Base-by-base conservation (phyloP, 257 asterid species). In the Fraxinus anomala region DNA sequence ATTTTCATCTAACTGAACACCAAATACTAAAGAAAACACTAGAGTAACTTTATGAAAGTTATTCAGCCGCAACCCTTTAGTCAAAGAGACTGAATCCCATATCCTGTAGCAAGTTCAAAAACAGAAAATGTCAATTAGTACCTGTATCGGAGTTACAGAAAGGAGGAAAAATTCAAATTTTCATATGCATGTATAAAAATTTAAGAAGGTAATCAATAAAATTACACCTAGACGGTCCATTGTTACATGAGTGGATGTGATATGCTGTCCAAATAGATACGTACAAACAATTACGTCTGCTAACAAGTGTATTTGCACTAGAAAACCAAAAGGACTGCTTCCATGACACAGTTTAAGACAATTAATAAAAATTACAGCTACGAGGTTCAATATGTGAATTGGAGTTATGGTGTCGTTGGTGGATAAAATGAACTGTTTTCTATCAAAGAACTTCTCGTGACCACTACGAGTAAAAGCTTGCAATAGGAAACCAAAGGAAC, bases 71-170 rank as follows among this genome's bases (percentile, higher is more conserved):
- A 59, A 28, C 26, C 19, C 14, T 61, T 70, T 76, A 82, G 49
- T 82, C 86, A 33, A 82, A 82, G 56, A 82, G 86, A 79, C 86
- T 74, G 80, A 82, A 83, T 6, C 86, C 86, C 83, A 83, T 79
- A 49, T 83, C 83, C 85, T 81, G 85, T 73, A 77, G 33, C 34
- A 17, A 77, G 72, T 81, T 24, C 39, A 71, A 54, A 72, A 66
- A 33, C 39, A 66, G 33, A 6, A 63, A 8, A 24, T 63, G 34
- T 9, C 68, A 3, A 63, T 8, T 63, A 10, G 68, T 19, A 56
- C 21, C 30, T 21, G 68, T 2, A 63, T 24, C 1, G 19, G 30
- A 21, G 63, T 49, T 37, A 5, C 59, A 11, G 28, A 13, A 12
- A 16, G 42, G 21, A 26, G 16, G 21, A 7, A 5, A 8, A 28